Evolutionary conservation across 495 filamentous ascomycete species (phyloP), one percentile per base, ranked within the genome.

Genomic region (Penicillium soppii): DNA sequence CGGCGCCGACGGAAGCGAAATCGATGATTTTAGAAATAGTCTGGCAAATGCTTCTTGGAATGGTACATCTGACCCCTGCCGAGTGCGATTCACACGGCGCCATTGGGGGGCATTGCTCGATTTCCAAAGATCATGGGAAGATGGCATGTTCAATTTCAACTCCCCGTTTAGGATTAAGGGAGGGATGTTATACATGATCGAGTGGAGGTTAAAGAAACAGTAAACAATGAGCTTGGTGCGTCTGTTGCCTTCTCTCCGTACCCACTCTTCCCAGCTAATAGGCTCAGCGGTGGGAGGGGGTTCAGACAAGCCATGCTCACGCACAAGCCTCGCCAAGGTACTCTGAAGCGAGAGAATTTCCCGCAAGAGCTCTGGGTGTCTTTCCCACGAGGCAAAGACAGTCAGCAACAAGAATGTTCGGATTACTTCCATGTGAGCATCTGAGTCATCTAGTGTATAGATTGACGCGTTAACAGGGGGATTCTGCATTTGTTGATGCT

Each of bases 171-270:
- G 49, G 35, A 81, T 73, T 25, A 80, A 54, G 1, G 79, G 79
- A 40, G 79, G 78, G 16, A 76, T 75, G 52, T 78, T 79, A 55
- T 78, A 80, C 65, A 78, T 75, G 42, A 80, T 77, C 17, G 71
- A 74, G 47, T 81, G 78, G 8, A 80, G 67, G 48, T 81, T 81
- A 54, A 75, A 80, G 57, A 81, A 75, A 56, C 76, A 76, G 48
- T 79, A 82, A 8, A 77, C 79, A 39, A 78, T 75, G 25, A 79
- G 56, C 45, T 78, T 77, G 12, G 78, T 81, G 42, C 79, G 70
- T 41, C 72, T 62, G 48, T 72, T 76, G 7, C 72, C 75, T 61
- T 82, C 78, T 56, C 62, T 54, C 12, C 70, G 63, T 19, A 75
- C 59, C 77, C 77, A 82, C 33, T 76, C 70, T 58, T 72, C 69